Conservation (phyloP, 495 filamentous ascomycete species). For the Halenospora varia region DNA sequence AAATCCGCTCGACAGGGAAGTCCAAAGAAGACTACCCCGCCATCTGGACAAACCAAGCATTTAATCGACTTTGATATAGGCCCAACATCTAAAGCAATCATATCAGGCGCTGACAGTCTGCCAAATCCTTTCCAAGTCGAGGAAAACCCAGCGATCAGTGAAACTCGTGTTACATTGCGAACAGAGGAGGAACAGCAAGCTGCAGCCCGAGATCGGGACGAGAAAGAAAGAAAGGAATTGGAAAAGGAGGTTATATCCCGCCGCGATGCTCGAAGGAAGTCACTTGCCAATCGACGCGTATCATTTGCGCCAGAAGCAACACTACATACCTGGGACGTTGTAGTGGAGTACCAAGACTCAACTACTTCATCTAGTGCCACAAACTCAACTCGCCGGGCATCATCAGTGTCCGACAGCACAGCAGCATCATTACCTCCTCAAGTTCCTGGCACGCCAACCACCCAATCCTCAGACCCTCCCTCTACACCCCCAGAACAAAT, state of each 20-base stretch:
- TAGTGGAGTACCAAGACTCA: conserved; percentile 83
- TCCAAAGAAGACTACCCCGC: conserved; percentile 28
- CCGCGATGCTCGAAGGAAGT: conserved; percentile 84
- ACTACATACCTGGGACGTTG: conserved; percentile 94
- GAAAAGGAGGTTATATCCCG: conserved; percentile 69
- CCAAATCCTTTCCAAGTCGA: conserved; percentile 48
- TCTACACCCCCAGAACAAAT: conserved; percentile 59
- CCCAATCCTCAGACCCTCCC: conserved; percentile 56
- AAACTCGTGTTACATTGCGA: conserved; percentile 44
- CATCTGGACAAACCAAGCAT: conserved; percentile 18
- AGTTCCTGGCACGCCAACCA: conserved; percentile 30
- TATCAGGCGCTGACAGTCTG: conserved; percentile 36
- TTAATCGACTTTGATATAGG: conserved; percentile 25
- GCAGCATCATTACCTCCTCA: conserved; percentile 37
- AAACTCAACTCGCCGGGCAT: conserved; percentile 66
- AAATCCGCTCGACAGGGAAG: conserved; percentile 21
- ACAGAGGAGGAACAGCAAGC: conserved; percentile 81
- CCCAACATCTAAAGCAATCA: conserved; percentile 12
- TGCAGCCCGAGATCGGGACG: conserved; percentile 67
- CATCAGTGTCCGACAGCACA: conserved; percentile 43
- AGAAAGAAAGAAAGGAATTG: conserved; percentile 59
- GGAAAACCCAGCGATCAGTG: conserved; percentile 37
- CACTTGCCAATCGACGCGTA: conserved; percentile 86
- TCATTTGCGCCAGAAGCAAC: conserved; percentile 98
- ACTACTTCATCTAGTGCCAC: conserved; percentile 78